Evolutionary conservation across 2,329 filamentous ascomycete species (phyloP), one percentile per base, ranked within the genome.

Genomic region (Penicillium oxalicum): DNA sequence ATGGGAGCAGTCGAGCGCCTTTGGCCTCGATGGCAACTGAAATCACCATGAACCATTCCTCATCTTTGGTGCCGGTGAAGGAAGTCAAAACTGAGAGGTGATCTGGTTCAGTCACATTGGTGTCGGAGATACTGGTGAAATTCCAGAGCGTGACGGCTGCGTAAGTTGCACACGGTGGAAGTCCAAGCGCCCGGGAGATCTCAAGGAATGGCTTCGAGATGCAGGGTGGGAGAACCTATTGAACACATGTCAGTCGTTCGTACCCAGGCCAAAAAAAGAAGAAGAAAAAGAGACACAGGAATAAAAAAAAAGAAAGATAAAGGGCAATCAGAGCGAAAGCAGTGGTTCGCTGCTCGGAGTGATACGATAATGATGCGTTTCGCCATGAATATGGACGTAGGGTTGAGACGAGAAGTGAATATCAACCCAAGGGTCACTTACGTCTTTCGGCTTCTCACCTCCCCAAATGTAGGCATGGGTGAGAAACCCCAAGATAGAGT

Each of bases 401-500:
- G 12, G 8, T 5, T 18, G 18, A 12, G 7, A 35, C 28, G 29
- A 11, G 13, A 39, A 9, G 18, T 12, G 18, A 3, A 11, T 6
- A 36, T 33, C 4, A 40, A 11, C n/a, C 28, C 2, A 37, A 35
- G 11, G 6, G 13, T 9, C 38, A 42, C 54, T 49, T 61, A 88
- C 86, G 63, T 91, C 84, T 45, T 77, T 74, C 0, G 88, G 85
- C 41, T 72, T 76, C 26, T 86, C 78, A 13, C 84, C 87, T 45
- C 88, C 88, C 90, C 90, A 95, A 13, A 95, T 81, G 64, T 94
- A 91, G 4, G 81, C 83, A 65, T 95, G 88, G 0, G 85, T 79
- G 40, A 94, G 74, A 62, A 91, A 91, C 0, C 79, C 81, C 32
- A 95, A 75, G 4, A 91, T 74, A 2, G 82, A 77, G 66, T 91